phyloP scores from a whole-genome alignment of 169 alveolate genomes.

The Theileria annulata region DNA sequence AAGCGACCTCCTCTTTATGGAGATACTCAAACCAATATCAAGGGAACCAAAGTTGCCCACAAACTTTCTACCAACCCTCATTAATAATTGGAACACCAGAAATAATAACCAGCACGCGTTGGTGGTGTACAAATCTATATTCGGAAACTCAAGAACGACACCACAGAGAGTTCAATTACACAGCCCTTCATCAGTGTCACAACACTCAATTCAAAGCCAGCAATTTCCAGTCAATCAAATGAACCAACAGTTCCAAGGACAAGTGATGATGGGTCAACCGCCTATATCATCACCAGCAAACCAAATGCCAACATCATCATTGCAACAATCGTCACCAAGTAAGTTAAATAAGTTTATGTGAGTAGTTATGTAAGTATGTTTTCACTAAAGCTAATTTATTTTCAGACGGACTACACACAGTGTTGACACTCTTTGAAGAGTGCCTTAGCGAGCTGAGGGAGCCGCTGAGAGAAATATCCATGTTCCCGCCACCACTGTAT shows the following conservation, averaged over 20 bases:
- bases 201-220: neutral
- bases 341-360: neutral
- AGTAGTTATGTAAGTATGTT: neutral
- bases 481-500: constrained; percentile 73
- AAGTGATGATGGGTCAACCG: constrained; percentile 4
- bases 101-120: constrained; percentile 40
- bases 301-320: neutral
- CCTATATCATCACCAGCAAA: neutral
- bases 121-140: constrained; percentile 25
- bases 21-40: constrained; percentile 11
- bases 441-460: constrained; percentile 72
- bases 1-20: constrained; percentile 65
- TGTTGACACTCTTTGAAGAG: constrained; percentile 68
- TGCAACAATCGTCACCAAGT: neutral
- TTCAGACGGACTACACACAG: constrained; percentile 21
- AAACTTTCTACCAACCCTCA: constrained; percentile 49
- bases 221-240: neutral
- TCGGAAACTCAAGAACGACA: constrained; percentile 4
- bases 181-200: constrained; percentile 2
- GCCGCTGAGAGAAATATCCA: constrained; percentile 72
- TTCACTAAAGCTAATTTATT: constrained; percentile 3
- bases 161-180: neutral
- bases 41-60: constrained; percentile 12
- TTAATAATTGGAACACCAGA: constrained; percentile 50
- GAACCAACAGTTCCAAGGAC: neutral